Percentiles rank a stretch among this genome's conserved stretches.
Conservation (phyloP, 345 rosid species). For the Ceriops tagal region DNA sequence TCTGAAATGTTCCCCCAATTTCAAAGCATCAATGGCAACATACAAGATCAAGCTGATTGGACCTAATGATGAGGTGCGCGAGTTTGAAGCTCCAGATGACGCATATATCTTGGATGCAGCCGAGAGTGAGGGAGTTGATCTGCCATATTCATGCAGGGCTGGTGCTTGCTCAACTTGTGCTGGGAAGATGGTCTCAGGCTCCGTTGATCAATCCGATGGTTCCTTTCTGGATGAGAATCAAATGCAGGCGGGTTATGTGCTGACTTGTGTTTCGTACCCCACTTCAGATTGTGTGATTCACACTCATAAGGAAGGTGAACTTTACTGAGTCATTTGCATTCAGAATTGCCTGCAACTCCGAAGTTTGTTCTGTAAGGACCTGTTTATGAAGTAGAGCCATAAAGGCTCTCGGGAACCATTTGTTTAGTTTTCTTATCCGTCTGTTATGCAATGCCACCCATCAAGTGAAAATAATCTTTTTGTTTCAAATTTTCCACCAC, state of each 20-base stretch:
- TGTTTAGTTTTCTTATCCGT: neutral
- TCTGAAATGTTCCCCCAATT: constrained; percentile 48
- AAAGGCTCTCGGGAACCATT: neutral
- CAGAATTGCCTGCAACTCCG: neutral
- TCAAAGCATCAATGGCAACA: constrained; percentile 45
- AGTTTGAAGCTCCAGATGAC: constrained; percentile 59
- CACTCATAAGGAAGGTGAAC: constrained; percentile 77
- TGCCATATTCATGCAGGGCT: constrained; percentile 90
- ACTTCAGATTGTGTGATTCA: constrained; percentile 72
- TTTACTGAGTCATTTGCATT: constrained; percentile 22
- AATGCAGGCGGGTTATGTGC: constrained; percentile 50
- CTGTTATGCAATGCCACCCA: neutral
- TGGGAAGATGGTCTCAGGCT: constrained; percentile 54
- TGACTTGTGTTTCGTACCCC: constrained; percentile 76
- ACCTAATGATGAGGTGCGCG: constrained; percentile 55
- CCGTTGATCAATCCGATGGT: constrained; percentile 82
- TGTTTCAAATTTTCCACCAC: too few relatives aligned
- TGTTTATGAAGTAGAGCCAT: neutral
- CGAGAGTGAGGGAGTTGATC: constrained; percentile 69
- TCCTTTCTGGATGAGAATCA: constrained; percentile 71
- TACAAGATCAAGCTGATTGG: constrained; percentile 79
- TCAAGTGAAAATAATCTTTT: too few relatives aligned
- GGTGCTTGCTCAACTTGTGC: constrained; percentile 92
- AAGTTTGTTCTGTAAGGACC: neutral
- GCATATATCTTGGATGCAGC: constrained; percentile 75